Base-by-base conservation (phyloP, 2,329 filamentous ascomycete species). In the Fusarium nodosum region DNA sequence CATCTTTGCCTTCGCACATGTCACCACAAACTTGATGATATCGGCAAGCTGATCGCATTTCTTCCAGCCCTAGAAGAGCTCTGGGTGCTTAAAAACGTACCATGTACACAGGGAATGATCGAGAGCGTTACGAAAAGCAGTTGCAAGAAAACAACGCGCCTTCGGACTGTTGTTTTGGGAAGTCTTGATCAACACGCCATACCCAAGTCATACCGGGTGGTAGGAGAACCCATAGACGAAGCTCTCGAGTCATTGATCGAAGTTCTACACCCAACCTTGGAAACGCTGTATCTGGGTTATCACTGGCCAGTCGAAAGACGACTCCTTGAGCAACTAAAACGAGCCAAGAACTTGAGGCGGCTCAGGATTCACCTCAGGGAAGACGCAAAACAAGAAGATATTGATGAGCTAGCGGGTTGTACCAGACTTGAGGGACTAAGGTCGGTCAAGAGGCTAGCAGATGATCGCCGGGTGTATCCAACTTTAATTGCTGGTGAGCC, bases 121-220 rank as follows among this genome's bases (percentile, higher is more conserved):
- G 16, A 24, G 2, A 16, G 15, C 9, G n/a, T 48, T 30, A 33
- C 22, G 13, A 16, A 18, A 22, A 18, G 16, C 30, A 12, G 20
- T 34, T 15, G 20, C 15, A 16, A 20, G 16, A 24, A 7, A 6
- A 16, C 30, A 34, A 5, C 16, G 20, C 20, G 12, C 15, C 46
- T 48, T 33, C 46, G 20, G 15, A 18, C 7, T 20, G 12, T 48
- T 24, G 20, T 20, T 8, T 12, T 48, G 15, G 7, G 12, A 16
- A 9, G 30, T 10, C 9, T 10, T 16, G 2, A 13, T 33, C 9
- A 5, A 3, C 5, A n/a, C 10, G 1, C 3, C 34, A 12, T 38
- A n/a, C 3, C 18, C 3, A 7, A 3, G 10, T 3, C 10, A 12
- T 38, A 11, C 6, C 2, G 1, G 6, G 0, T 12, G 10, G 2